Conservation (phyloP, 352 stramenopile genomes). For the Peronospora tabacina region DNA sequence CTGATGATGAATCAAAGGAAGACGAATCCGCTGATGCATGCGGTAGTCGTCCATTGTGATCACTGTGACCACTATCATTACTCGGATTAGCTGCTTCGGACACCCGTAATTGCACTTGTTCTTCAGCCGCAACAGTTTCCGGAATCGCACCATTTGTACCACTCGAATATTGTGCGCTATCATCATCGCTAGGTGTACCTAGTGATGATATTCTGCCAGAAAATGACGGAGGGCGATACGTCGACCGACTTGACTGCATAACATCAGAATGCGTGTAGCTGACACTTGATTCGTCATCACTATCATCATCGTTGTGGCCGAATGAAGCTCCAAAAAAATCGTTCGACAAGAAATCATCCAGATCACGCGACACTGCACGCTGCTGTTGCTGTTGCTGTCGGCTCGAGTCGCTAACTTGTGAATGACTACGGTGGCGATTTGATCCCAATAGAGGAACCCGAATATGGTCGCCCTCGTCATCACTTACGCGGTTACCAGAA, state of each 20-base stretch:
- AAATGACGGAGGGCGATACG: conserved; percentile 22
- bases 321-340: conserved; percentile 69
- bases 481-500: conserved; percentile 12
- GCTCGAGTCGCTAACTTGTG: conserved; percentile 12
- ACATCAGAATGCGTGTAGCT: conserved; percentile 13
- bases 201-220: conserved; percentile 22
- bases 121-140: conserved; percentile 57
- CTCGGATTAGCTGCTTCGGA: conserved; percentile 1
- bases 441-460: conserved; percentile 47
- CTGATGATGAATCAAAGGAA: conserved; percentile 23
- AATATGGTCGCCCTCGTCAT: conserved; percentile 43
- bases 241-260: conserved; percentile 6
- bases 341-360: conserved; percentile 47
- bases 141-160: conserved; percentile 42
- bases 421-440: conserved; percentile 33
- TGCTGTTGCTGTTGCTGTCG: conserved; percentile 21
- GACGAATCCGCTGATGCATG: conserved; percentile 29
- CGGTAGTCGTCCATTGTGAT: conserved; percentile 13
- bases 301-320: conserved; percentile 25
- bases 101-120: conserved; percentile 23
- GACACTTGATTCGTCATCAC: conserved; percentile 23
- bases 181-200: conserved; percentile 13
- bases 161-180: conserved; percentile 4
- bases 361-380: conserved; percentile 28
- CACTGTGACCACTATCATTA: conserved; percentile 1